Base-by-base conservation (phyloP, 2,329 filamentous ascomycete genomes). In the Colletotrichum zoysiae region DNA sequence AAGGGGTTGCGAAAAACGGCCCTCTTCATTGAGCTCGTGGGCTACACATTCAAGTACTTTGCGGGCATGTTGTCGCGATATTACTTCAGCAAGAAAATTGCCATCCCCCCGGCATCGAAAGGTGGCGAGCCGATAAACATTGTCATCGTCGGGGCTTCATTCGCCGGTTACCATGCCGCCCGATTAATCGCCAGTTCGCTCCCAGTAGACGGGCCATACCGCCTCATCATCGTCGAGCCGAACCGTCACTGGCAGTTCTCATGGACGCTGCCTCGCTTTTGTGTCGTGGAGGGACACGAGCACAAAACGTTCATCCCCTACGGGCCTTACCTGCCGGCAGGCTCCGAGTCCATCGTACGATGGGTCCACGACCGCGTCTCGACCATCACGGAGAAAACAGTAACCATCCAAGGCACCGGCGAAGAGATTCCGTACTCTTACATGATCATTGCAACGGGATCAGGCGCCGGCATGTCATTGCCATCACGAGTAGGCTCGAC, bases 231-330 rank as follows among this genome's bases (percentile, higher is more conserved):
- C 4, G 77, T 91, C 38, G 89, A 92, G 77, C 87, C 86, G 57
- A 88, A 89, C 76, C 85, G 84, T 4, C 89, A 91, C 77, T 89
- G 91, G 77, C 86, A 91, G 74, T 90, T 88, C 75, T 86, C 87
- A 0, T 91, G 88, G 84, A 84, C 86, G 16, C 84, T 91, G 48
- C 89, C 90, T 0, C 84, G 89, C 5, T 90, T 87, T 76, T 87
- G 84, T 51, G 88, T 91, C 18, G 80, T 88, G 6, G 78, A 82
- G n/a, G 85, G 84, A 26, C 86, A 89, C 58, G 89, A 90, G 73
- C 78, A 87, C 67, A 87, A 87, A 75, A 88, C 87, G 0, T 91
- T 91, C 73, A 87, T 91, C 55, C 89, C 90, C 0, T 91, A 90
- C 71, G 83, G 82, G 0, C 79, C 79, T 5, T 81, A 84, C 51